These are phyloP conservation scores for Fistulifera pelliculosa DNA, from an alignment of 108 stramenopile species.

Conservation along the genomic window DNA sequence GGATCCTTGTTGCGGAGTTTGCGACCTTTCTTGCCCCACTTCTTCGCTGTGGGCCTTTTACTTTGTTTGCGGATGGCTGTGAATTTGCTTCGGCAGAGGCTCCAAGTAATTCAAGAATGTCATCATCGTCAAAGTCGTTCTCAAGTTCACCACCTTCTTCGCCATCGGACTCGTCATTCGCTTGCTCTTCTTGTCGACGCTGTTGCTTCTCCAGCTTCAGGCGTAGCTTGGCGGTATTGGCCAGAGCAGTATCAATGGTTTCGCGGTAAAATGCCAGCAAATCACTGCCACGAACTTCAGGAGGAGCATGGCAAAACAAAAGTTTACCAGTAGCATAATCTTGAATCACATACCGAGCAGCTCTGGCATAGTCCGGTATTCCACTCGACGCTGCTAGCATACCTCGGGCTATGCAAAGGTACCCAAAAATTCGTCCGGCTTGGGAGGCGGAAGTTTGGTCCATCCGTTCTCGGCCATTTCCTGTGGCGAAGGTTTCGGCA, in stretches of 20 bases:
- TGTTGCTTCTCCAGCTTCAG: constrained; percentile 28
- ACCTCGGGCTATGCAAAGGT: constrained; percentile 87
- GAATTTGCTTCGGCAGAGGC: constrained; percentile 7
- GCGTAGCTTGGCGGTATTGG: constrained; percentile 56
- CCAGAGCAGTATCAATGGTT: constrained; percentile 52
- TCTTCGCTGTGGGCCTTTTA: constrained; percentile 52
- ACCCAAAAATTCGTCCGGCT: constrained; percentile 75
- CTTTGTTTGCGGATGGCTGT: constrained; percentile 29
- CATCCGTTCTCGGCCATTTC: constrained; percentile 42
- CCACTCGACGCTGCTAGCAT: constrained; percentile 86
- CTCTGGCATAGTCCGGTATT: constrained; percentile 87
- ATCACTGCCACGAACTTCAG: constrained; percentile 27
- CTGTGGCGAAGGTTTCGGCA: constrained; percentile 63
- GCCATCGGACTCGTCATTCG: constrained; percentile 13
- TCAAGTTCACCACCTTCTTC: constrained; percentile 30
- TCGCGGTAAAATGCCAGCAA: constrained; percentile 45
- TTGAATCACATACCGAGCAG: constrained; percentile 86
- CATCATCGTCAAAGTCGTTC: constrained; percentile 26
- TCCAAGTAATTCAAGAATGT: constrained; percentile 33
- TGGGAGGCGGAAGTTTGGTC: constrained; percentile 53
- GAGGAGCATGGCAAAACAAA: constrained; percentile 91
- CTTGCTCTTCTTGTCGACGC: neutral
- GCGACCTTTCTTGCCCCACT: constrained; percentile 82
- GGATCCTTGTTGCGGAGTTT: constrained; percentile 85
- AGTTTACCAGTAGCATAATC: constrained; percentile 93